Percentiles rank a stretch among this genome's conserved stretches.
Conservation (phyloP, 208 protist species). For the Crithidia mellificae region DNA sequence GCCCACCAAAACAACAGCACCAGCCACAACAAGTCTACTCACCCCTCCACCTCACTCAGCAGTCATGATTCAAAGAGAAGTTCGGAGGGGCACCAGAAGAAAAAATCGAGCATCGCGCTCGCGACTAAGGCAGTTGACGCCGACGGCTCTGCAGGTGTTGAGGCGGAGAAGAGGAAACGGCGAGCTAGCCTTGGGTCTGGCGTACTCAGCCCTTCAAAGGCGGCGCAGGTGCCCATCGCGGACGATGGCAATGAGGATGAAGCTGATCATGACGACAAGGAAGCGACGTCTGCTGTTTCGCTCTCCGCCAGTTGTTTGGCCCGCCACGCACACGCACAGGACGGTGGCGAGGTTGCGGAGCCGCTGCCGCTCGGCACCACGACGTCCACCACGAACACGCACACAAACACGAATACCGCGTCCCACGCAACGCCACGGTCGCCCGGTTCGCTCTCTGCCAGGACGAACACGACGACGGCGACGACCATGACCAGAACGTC, state of each 20-base stretch:
- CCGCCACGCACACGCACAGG: conserved; percentile 3
- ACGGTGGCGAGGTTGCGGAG: conserved; percentile 25
- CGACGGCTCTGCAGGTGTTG: not conserved
- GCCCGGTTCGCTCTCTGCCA: not conserved
- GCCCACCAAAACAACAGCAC: too few relatives aligned
- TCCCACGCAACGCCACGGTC: not conserved
- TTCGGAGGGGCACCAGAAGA: too few relatives aligned
- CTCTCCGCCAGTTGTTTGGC: not conserved
- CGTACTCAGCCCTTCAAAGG: not conserved
- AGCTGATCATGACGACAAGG: too few relatives aligned
- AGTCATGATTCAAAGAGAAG: too few relatives aligned
- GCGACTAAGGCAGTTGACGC: not conserved
- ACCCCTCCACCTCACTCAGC: too few relatives aligned
- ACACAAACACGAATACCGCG: too few relatives aligned
- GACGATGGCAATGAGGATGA: not conserved
- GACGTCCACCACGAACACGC: not conserved
- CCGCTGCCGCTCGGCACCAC: conserved; percentile 7
- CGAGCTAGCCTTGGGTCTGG: not conserved
- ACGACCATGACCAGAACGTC: too few relatives aligned
- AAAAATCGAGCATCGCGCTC: too few relatives aligned
- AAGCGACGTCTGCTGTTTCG: not conserved
- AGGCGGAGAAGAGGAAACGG: not conserved
- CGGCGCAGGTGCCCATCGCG: not conserved
- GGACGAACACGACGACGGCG: not conserved
- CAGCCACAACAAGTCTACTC: too few relatives aligned